Evolutionary conservation across 371 early-diverging fungal species (phyloP), one percentile per base, ranked within the genome.

Genomic region (Mucor circinelloides): DNA sequence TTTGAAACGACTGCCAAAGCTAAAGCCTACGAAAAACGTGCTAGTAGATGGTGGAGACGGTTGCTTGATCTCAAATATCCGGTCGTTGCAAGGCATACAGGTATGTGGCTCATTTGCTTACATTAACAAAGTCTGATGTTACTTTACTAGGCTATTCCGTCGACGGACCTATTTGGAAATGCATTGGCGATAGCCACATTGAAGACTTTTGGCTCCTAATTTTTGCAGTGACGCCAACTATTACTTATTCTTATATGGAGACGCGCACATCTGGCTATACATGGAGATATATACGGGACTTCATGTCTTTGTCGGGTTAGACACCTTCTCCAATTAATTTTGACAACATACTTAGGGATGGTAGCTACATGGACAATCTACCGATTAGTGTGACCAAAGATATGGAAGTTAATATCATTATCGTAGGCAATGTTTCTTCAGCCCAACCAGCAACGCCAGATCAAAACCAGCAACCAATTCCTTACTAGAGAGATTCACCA

Each of bases 121-220:
- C 34, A 34, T 34, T 6, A 34, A 34, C 3, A 42, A n/a, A n/a
- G 15, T n/a, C 15, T 42, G 6, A 42, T 17, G 17, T 6, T 17
- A n/a, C n/a, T 15, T 6, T 42, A 42, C 5, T 15, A 42, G 42
- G n/a, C 23, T 93, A 95, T 73, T 92, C 93, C 68, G 95, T 99
- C 79, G 99, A 99, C 74, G 91, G 99, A 27, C 91, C 89, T 19
- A 88, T 99, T 31, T 97, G 96, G 94, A 96, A 94, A 76, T 91
- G 93, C 57, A 95, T 99, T 73, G 87, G 85, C 12, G 95, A 97
- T 68, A 88, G 91, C 4, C 93, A 94, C 60, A 98, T 99, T 58
- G 98, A 99, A 84, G 98, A 99, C 69, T 89, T 96, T 72, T 99
- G 99, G 99, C 79, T 99, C 19, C 93, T 97, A 5, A 99, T 93